Evolutionary conservation across 2,329 filamentous ascomycete genomes (phyloP), one percentile per base, ranked within the genome.

Genomic region (Trichoderma sp.): DNA sequence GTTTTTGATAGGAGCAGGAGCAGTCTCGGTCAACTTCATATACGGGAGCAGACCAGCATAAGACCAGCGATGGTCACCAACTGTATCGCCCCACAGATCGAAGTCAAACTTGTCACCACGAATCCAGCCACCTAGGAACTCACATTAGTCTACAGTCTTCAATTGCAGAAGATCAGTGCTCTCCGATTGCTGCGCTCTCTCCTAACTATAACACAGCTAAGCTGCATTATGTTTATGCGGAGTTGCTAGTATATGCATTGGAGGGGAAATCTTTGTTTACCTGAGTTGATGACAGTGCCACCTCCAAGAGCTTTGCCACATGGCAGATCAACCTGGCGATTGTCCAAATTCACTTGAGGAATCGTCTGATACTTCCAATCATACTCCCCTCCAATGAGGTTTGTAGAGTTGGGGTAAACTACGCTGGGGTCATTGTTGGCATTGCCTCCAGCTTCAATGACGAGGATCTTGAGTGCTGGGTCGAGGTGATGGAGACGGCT

Each of bases 41-140:
- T 84, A 88, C 3, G 82, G 82, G 34, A 83, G 78, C 43, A 87
- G 78, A 8, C 80, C 80, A 5, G 84, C 76, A 59, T 84, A 85
- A 69, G 80, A 81, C 82, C 85, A 88, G 12, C 78, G 75, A 2
- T 79, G 36, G 71, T 86, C 84, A 4, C 53, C 57, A 30, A 77
- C 71, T 28, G 73, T 30, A 20, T 77, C 47, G 39, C 74, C 59
- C 85, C 84, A 86, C 32, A 80, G 77, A 50, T 86, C 80, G 73
- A 84, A 87, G 73, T 86, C 84, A 15, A 77, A 76, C 8, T 77
- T 76, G 30, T 80, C 80, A 4, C 84, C 84, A 47, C 84, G 82
- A n/a, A 81, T 81, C 79, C 84, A 84, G 6, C 75, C 75, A 13
- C 78, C 80, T 74, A 12, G 12, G 17, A 8, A 20, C 13, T 39